Evolutionary conservation across 208 protist species (phyloP).

Genomic region (Pavlovales sp.): DNA sequence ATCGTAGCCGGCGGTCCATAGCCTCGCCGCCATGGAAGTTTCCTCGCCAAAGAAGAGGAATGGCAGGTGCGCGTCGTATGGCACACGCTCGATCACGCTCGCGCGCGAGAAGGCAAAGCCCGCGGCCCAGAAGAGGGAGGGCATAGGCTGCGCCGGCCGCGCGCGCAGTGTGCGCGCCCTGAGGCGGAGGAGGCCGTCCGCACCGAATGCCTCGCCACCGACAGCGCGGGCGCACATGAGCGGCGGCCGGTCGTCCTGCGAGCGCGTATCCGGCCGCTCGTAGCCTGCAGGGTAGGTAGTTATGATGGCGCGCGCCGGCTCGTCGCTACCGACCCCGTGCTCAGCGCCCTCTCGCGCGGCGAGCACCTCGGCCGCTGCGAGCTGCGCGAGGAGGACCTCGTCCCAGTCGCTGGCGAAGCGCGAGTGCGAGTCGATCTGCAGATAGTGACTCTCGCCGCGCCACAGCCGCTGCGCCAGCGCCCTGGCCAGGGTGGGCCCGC

Average conservation of each 20-base stretch:
- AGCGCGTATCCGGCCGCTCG: conserved; percentile 16
- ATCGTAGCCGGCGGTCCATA: conserved; percentile 27
- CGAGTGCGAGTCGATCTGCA: conserved; percentile 52
- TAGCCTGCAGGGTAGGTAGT: conserved; percentile 36
- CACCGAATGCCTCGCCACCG: background rate
- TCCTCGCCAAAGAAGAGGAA: conserved; percentile 88
- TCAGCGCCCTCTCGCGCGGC: background rate
- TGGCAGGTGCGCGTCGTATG: conserved; percentile 82
- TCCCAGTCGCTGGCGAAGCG: conserved; percentile 41
- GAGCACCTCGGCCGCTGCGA: background rate
- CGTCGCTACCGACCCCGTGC: background rate
- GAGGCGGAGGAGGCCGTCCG: conserved; percentile 59
- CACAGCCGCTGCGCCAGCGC: conserved; percentile 15
- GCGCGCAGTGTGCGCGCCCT: conserved; percentile 45
- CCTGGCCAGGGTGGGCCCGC: conserved; percentile 32
- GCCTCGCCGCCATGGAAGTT: conserved; percentile 64
- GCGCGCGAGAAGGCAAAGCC: conserved; percentile 56
- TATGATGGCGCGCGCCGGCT: background rate
- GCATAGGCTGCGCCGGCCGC: conserved; percentile 6
- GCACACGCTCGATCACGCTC: conserved; percentile 71
- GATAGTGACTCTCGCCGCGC: conserved; percentile 34
- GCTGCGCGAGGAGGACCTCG: background rate
- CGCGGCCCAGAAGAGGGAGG: conserved; percentile 54
- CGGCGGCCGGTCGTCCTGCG: background rate
- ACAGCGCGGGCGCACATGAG: conserved; percentile 25